phyloP scores from a whole-genome alignment of 768 basidiomycete genomes.

The Lanmaoa pseudosensibilis region DNA sequence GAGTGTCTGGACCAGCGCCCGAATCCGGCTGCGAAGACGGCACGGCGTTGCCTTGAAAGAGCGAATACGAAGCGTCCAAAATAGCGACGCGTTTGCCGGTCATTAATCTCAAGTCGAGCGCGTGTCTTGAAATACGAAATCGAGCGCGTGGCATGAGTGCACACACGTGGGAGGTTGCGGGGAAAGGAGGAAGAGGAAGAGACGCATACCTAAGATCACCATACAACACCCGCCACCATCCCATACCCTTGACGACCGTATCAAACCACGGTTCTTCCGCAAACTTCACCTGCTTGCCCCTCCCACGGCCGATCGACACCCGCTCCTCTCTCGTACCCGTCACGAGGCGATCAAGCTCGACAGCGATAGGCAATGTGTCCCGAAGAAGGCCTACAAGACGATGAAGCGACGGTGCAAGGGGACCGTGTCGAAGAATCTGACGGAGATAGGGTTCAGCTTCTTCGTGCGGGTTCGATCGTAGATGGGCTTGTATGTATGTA shows the following conservation, averaged over 20 bases:
- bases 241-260: slow-evolving; percentile 75
- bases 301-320: background rate
- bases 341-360: slow-evolving; percentile 59
- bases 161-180: background rate
- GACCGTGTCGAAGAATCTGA: slow-evolving; percentile 66
- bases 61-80: slow-evolving; percentile 69
- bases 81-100: slow-evolving; percentile 62
- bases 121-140: slow-evolving; percentile 49
- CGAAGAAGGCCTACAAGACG: slow-evolving; percentile 67
- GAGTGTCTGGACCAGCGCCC: background rate
- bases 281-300: slow-evolving; percentile 14
- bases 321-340: slow-evolving; percentile 35
- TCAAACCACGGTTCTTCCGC: slow-evolving; percentile 45
- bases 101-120: slow-evolving; percentile 79
- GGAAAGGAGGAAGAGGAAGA: slow-evolving; percentile 3
- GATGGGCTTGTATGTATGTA: slow-evolving; percentile 29
- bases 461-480: slow-evolving; percentile 68
- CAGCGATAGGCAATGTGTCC: slow-evolving; percentile 75
- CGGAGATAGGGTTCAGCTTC: slow-evolving; percentile 77
- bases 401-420: slow-evolving; percentile 63
- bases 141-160: background rate
- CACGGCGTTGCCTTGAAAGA: slow-evolving; percentile 36
- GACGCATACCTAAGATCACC: slow-evolving; percentile 57
- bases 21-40: background rate
- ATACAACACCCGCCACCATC: slow-evolving; percentile 79